Evolutionary conservation across 2,329 filamentous ascomycete species (phyloP).

Genomic region (Cercospora zeina): DNA sequence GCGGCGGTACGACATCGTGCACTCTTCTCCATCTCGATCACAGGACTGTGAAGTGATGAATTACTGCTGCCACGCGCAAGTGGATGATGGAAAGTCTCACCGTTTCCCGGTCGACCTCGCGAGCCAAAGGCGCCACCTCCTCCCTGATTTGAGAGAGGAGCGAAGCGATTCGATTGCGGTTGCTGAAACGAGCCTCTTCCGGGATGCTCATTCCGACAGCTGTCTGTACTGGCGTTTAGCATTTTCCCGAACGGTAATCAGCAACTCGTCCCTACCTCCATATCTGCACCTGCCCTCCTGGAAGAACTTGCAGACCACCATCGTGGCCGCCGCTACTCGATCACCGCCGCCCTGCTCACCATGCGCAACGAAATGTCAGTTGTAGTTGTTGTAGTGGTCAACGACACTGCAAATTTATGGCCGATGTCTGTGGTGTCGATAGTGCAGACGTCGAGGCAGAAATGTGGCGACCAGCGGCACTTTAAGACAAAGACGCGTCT

Average conservation of each 20-base stretch:
- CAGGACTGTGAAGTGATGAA: not conserved
- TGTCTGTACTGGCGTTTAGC: not conserved
- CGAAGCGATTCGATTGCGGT: conserved; percentile 16
- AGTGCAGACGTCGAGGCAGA: not conserved
- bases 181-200: not conserved
- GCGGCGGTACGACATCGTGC: not conserved
- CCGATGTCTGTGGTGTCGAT: too few relatives aligned
- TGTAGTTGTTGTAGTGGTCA: too few relatives aligned
- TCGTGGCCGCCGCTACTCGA: conserved; percentile 4
- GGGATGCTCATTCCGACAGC: conserved; percentile 13
- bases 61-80: not conserved
- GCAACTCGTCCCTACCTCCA: conserved; percentile 54
- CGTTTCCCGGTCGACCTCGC: conserved; percentile 5
- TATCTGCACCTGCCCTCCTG: conserved; percentile 65
- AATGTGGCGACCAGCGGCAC: not conserved
- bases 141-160: conserved; percentile 13
- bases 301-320: conserved; percentile 62
- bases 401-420: too few relatives aligned
- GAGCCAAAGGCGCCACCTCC: conserved; percentile 10
- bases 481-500: conserved; percentile 3
- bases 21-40: not conserved
- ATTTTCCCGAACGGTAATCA: not conserved
- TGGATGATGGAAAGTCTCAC: not conserved
- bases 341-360: not conserved
- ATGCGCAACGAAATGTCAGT: not conserved